phyloP scores from a whole-genome alignment of 345 rosid species.

The Lepidium aucheri region DNA sequence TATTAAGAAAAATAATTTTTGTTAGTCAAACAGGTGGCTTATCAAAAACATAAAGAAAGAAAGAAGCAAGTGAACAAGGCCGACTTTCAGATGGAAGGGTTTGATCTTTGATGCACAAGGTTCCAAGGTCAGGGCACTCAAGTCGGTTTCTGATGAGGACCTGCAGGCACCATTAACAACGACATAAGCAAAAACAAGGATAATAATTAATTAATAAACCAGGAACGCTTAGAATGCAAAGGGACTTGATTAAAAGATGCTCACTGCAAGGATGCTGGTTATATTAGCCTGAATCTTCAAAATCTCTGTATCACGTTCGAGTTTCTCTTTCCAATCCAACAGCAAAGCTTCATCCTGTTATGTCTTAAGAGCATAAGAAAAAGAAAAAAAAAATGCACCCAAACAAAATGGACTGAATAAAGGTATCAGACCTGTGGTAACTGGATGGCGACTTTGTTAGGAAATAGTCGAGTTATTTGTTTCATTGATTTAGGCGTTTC shows the following conservation, averaged over 20 bases:
- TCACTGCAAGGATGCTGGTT: conserved; percentile 59
- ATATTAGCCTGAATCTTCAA: conserved; percentile 76
- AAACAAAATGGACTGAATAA: background rate
- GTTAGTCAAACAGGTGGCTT: conserved; percentile 1
- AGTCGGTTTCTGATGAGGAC: conserved; percentile 61
- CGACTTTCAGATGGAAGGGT: conserved; percentile 76
- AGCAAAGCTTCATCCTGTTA: conserved; percentile 83
- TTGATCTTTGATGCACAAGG: conserved; percentile 71
- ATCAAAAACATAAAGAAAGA: background rate
- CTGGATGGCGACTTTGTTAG: conserved; percentile 94
- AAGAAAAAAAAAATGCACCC: background rate
- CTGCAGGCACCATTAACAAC: conserved; percentile 32
- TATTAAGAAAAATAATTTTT: conserved; percentile 14
- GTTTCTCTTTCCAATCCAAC: conserved; percentile 89
- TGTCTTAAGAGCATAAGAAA: conserved; percentile 18
- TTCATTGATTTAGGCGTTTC: conserved; percentile 84
- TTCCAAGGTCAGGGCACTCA: conserved; percentile 76
- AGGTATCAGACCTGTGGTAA: conserved; percentile 71
- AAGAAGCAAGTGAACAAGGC: conserved; percentile 2
- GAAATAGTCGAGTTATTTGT: conserved; percentile 83
- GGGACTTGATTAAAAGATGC: conserved; percentile 22
- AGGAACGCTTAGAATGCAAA: background rate
- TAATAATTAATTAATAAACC: background rate
- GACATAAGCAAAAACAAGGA: background rate
- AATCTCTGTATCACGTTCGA: conserved; percentile 88